phyloP scores from a whole-genome alignment of 345 rosid genomes.

The Populus tremula region DNA sequence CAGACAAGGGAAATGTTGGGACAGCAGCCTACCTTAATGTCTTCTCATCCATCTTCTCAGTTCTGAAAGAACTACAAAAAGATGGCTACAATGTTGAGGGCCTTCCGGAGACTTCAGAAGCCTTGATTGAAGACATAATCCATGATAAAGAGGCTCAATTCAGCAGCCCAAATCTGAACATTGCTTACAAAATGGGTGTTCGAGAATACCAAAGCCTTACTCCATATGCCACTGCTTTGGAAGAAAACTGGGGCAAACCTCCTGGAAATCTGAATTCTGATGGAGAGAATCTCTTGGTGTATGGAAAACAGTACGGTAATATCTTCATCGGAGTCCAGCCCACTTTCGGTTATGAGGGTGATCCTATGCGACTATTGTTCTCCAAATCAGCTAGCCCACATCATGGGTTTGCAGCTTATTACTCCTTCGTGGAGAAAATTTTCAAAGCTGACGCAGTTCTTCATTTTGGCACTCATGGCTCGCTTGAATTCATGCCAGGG shows the following conservation, averaged over 20 bases:
- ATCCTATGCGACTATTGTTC: constrained; percentile 95
- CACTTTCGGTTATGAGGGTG: constrained; percentile 98
- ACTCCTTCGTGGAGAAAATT: constrained; percentile 91
- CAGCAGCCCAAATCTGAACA: constrained; percentile 88
- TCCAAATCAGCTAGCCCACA: constrained; percentile 98
- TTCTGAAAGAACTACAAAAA: constrained; percentile 66
- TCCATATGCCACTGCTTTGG: constrained; percentile 76
- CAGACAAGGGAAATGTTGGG: constrained; percentile 96
- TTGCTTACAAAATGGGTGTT: constrained; percentile 91
- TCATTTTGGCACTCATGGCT: constrained; percentile 98
- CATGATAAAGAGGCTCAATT: constrained; percentile 99
- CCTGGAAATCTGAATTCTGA: constrained; percentile 95
- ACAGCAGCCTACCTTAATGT: constrained; percentile 95
- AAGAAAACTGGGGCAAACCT: constrained; percentile 99
- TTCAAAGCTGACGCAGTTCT: constrained; percentile 96
- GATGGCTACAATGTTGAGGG: constrained; percentile 92
- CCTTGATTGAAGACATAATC: constrained; percentile 77
- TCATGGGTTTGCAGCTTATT: constrained; percentile 95
- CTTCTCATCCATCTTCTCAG: constrained; percentile 90
- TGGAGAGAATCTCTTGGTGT: constrained; percentile 88
- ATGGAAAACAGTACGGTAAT: constrained; percentile 88
- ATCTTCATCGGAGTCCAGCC: constrained; percentile 98
- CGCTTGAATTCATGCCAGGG: constrained; percentile 98
- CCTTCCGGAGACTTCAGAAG: constrained; percentile 91
- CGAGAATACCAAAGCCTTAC: constrained; percentile 81